These are phyloP conservation scores for Xerocomellus intermedius DNA, from an alignment of 768 basidiomycete species.

Conservation along the genomic window DNA sequence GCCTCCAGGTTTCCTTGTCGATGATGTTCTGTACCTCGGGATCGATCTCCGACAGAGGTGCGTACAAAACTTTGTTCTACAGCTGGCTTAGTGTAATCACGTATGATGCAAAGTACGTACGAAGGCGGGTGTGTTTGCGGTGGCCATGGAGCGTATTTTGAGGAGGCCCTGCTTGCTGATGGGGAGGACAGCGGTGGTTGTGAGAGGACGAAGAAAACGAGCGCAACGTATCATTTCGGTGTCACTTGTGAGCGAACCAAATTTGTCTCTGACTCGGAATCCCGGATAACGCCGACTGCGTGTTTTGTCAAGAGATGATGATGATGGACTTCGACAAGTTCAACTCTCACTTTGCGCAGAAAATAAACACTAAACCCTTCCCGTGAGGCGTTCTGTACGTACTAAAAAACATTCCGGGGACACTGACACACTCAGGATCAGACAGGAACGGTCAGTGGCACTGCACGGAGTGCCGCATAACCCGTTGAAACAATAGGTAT, in stretches of 20 bases:
- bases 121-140: constrained; percentile 56
- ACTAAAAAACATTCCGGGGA: background rate
- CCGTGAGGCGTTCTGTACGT: background rate
- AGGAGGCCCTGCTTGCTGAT: constrained; percentile 12
- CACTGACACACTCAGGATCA: too few species aligned
- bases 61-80: constrained; percentile 91
- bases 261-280: background rate
- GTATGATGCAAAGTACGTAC: constrained; percentile 37
- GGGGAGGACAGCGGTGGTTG: constrained; percentile 25
- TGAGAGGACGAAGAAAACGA: constrained; percentile 25
- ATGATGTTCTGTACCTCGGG: constrained; percentile 96
- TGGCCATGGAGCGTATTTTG: constrained; percentile 55
- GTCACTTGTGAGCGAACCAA: constrained; percentile 12
- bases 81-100: background rate
- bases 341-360: background rate
- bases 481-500: too few species aligned
- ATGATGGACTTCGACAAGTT: background rate
- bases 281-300: constrained; percentile 24
- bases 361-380: too few species aligned
- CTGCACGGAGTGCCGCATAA: background rate
- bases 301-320: background rate
- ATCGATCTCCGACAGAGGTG: constrained; percentile 85
- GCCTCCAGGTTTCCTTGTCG: constrained; percentile 98
- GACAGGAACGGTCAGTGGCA: too few species aligned
- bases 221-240: constrained; percentile 31